A percentile compares a stretch with the other conserved stretches of the same genome.
Evolutionary conservation across 1,284 basidiomycete species (phyloP).

Genomic region (Leccinum variabile): DNA sequence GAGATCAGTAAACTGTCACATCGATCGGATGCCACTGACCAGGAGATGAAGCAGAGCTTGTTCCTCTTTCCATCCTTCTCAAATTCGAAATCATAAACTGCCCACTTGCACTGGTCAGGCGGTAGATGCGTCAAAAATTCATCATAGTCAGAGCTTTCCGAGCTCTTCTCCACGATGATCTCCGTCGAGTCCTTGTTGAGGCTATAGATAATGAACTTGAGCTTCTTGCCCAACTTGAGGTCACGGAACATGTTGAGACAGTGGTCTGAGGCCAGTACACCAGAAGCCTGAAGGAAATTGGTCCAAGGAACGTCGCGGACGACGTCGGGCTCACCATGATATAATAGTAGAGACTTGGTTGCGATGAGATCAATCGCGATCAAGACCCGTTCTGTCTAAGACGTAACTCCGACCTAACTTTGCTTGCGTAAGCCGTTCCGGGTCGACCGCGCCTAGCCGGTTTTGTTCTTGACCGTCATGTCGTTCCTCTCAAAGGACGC

Average conservation of each 20-base stretch:
- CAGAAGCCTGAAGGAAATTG: constrained; percentile 64
- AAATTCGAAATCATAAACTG: constrained; percentile 91
- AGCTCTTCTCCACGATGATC: constrained; percentile 74
- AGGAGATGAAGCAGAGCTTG: constrained; percentile 88
- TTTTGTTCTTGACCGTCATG: constrained; percentile 42
- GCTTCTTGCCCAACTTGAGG: constrained; percentile 83
- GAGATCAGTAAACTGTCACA: background rate
- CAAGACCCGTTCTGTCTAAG: constrained; percentile 11
- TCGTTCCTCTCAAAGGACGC: constrained; percentile 63
- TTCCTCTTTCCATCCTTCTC: constrained; percentile 82
- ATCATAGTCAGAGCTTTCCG: constrained; percentile 58
- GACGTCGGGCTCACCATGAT: constrained; percentile 26
- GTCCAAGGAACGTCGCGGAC: constrained; percentile 1
- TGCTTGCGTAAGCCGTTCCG: constrained; percentile 26
- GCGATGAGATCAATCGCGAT: constrained; percentile 34
- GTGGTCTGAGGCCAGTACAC: constrained; percentile 60
- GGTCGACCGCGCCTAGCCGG: background rate
- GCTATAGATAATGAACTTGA: constrained; percentile 87
- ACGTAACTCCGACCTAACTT: constrained; percentile 33
- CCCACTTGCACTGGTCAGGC: constrained; percentile 80
- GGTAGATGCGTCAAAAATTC: constrained; percentile 80
- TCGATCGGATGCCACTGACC: constrained; percentile 48
- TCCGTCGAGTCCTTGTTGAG: constrained; percentile 68
- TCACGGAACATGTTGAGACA: constrained; percentile 70
- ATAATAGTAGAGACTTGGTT: constrained; percentile 16